phyloP scores from a whole-genome alignment of 192 early-diverging fungal species.

The Backusella parvicylindrica region DNA sequence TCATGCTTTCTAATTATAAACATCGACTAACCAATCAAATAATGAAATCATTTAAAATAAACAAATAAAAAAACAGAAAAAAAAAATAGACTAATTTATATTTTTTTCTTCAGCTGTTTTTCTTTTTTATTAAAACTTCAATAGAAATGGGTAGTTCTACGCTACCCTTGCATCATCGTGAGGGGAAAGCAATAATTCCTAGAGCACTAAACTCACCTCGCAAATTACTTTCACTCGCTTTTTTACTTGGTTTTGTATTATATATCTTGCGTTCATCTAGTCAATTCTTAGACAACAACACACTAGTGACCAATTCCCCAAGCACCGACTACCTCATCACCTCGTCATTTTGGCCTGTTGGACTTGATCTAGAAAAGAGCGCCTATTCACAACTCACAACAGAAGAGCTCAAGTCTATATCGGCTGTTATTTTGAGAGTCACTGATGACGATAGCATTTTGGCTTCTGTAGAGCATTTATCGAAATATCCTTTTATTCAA shows the following conservation, averaged over 20 bases:
- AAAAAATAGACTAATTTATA: neutral
- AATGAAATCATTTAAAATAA: neutral
- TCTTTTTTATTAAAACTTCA: neutral
- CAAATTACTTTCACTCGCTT: neutral
- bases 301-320: neutral
- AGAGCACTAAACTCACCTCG: neutral
- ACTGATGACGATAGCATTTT: constrained; percentile 30
- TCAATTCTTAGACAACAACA: neutral
- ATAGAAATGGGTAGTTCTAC: neutral
- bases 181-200: neutral
- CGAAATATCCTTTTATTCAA: constrained; percentile 51
- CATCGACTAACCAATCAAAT: neutral
- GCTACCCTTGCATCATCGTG: neutral
- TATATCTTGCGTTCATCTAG: neutral
- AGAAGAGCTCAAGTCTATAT: constrained; percentile 32
- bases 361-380: neutral
- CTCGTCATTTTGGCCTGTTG: neutral
- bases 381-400: constrained; percentile 10
- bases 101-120: neutral
- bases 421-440: constrained; percentile 44
- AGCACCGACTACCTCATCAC: neutral
- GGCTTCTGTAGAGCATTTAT: constrained; percentile 40
- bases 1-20: too few relatives aligned
- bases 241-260: neutral
- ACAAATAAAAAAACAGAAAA: too few relatives aligned